Conservation (phyloP, 2,329 filamentous ascomycete species). For the Drechmeria coniospora region DNA sequence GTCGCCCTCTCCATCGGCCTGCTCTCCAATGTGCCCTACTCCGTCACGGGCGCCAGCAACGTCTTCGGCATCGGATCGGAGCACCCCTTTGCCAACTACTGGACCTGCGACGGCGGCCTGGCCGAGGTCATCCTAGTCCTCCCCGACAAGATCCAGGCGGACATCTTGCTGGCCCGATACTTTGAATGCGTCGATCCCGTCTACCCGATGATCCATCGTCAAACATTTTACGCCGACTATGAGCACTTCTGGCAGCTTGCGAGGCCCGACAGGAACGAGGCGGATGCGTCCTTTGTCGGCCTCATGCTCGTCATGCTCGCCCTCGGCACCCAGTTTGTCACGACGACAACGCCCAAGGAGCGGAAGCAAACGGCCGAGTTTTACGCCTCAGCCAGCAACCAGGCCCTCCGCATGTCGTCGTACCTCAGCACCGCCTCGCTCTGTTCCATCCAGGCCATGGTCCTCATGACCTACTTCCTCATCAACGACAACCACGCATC, state of each 20-base stretch:
- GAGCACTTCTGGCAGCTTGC: constrained; percentile 59
- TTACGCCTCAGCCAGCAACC: constrained; percentile 66
- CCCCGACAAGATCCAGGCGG: constrained; percentile 60
- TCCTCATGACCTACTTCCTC: constrained; percentile 64
- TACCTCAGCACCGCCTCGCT: constrained; percentile 64
- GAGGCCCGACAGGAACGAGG: constrained; percentile 37
- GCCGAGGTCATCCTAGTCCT: constrained; percentile 61
- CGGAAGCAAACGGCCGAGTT: constrained; percentile 66
- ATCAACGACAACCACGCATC: constrained; percentile 78
- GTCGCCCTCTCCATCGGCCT: constrained; percentile 43
- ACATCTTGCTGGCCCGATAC: constrained; percentile 49
- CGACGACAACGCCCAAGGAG: constrained; percentile 39
- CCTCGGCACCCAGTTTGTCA: constrained; percentile 64
- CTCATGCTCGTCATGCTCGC: constrained; percentile 66
- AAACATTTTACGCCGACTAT: constrained; percentile 64
- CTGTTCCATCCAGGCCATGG: constrained; percentile 64
- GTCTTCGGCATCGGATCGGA: constrained; percentile 70
- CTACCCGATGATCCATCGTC: constrained; percentile 65
- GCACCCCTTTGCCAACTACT: constrained; percentile 72
- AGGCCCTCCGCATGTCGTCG: constrained; percentile 58
- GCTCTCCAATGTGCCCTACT: constrained; percentile 59
- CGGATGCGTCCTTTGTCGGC: constrained; percentile 55
- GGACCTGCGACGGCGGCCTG: constrained; percentile 64
- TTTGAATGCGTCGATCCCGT: constrained; percentile 64
- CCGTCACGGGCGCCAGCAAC: constrained; percentile 54